phyloP scores from a whole-genome alignment of 176 grass and related monocot genomes.

The Oryza nivara region DNA sequence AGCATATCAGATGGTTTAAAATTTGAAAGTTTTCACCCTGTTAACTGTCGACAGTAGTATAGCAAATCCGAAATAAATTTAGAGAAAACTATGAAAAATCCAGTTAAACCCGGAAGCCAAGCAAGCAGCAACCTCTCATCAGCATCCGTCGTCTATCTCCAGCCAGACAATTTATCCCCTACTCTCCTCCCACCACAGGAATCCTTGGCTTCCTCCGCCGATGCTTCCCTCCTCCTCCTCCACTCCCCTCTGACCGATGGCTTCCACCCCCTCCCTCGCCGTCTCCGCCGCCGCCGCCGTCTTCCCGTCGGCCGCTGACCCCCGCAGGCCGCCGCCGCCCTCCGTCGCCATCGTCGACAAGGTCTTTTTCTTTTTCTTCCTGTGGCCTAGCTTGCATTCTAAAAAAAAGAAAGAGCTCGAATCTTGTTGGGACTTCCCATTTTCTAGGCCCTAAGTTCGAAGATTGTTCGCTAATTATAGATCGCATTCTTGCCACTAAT shows the following conservation, averaged over 20 bases:
- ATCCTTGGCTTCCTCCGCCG: background rate
- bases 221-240: slow-evolving; percentile 22
- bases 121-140: background rate
- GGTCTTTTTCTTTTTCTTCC: background rate
- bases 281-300: slow-evolving; percentile 26
- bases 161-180: slow-evolving; percentile 15
- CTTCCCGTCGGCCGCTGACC: background rate
- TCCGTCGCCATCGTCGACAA: slow-evolving; percentile 40
- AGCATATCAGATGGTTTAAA: too few relatives aligned
- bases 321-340: slow-evolving; percentile 19
- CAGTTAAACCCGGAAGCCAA: too few relatives aligned
- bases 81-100: too few relatives aligned
- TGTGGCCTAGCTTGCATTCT: background rate
- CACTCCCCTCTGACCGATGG: slow-evolving; percentile 36
- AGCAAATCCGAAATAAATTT: too few relatives aligned
- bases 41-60: too few relatives aligned
- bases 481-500: background rate
- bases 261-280: slow-evolving; percentile 42
- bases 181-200: slow-evolving; percentile 13
- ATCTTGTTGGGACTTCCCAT: too few relatives aligned
- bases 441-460: too few relatives aligned
- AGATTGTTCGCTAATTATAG: too few relatives aligned
- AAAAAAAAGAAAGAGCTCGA: background rate
- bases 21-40: too few relatives aligned
- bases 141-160: background rate